phyloP scores from a whole-genome alignment of 2,329 filamentous ascomycete species.

The Proliferodiscus dingleyae region DNA sequence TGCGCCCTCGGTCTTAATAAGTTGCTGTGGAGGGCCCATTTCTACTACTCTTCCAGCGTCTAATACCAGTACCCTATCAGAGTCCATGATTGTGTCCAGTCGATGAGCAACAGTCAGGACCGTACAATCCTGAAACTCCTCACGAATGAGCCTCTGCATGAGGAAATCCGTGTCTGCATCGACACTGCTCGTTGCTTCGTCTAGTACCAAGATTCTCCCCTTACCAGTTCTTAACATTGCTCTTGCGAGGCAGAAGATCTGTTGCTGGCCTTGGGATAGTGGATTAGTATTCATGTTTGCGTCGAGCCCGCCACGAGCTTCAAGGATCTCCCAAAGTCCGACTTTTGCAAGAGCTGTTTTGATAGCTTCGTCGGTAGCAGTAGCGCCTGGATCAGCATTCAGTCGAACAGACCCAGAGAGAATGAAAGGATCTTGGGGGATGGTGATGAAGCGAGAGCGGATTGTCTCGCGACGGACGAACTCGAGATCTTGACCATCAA shows the following conservation, averaged over 20 bases:
- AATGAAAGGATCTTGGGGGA: constrained; percentile 88
- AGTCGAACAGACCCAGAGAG: constrained; percentile 53
- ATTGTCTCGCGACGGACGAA: background rate
- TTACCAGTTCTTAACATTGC: constrained; percentile 34
- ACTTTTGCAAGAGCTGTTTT: constrained; percentile 80
- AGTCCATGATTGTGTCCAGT: constrained; percentile 37
- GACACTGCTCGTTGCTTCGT: constrained; percentile 30
- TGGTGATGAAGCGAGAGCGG: constrained; percentile 70
- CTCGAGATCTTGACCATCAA: constrained; percentile 31
- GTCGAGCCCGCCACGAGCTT: constrained; percentile 38
- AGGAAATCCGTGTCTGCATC: constrained; percentile 29
- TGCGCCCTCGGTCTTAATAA: constrained; percentile 35
- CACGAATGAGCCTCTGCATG: constrained; percentile 39
- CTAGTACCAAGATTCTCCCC: constrained; percentile 30
- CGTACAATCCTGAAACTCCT: constrained; percentile 46
- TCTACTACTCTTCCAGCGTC: constrained; percentile 61
- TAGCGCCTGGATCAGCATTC: constrained; percentile 35
- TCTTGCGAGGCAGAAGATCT: constrained; percentile 44
- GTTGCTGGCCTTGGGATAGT: constrained; percentile 42
- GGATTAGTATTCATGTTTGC: constrained; percentile 22
- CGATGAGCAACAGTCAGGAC: constrained; percentile 34
- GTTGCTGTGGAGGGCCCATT: constrained; percentile 75
- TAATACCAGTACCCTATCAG: constrained; percentile 41
- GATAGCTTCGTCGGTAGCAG: constrained; percentile 57
- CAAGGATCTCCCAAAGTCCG: constrained; percentile 32